These are phyloP conservation scores for Globisporangium heterothallicum DNA, from an alignment of 352 stramenopile species.

Conservation along the genomic window DNA sequence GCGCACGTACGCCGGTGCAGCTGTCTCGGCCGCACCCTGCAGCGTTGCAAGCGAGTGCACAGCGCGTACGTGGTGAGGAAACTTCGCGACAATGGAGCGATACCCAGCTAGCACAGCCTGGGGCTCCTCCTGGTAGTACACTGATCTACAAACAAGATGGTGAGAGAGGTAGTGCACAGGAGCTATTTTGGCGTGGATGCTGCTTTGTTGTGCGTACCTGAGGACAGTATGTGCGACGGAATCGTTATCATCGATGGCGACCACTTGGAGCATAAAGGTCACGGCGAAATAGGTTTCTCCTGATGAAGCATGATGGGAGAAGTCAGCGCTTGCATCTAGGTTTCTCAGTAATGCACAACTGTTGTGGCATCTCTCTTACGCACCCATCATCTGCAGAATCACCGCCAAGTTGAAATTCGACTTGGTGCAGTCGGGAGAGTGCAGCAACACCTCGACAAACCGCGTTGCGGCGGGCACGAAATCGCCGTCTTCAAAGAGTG, in stretches of 20 bases:
- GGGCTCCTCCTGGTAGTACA: slow-evolving; percentile 59
- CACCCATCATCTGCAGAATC: slow-evolving; percentile 65
- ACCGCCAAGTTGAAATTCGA: slow-evolving; percentile 76
- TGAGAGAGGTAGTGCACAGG: not conserved
- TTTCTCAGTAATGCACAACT: not conserved
- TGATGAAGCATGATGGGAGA: slow-evolving; percentile 9
- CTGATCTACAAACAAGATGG: slow-evolving; percentile 26
- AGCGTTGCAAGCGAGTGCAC: slow-evolving; percentile 65
- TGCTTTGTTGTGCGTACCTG: slow-evolving; percentile 18
- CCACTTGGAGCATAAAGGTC: slow-evolving; percentile 63
- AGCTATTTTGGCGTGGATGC: too few species aligned
- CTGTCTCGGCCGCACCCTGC: slow-evolving; percentile 36
- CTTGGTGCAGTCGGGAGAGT: slow-evolving; percentile 46
- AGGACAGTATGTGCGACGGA: slow-evolving; percentile 76
- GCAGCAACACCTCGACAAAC: slow-evolving; percentile 47
- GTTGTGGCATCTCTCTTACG: not conserved
- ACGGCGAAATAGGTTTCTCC: slow-evolving; percentile 68
- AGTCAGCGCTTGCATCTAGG: too few species aligned
- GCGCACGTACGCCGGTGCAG: slow-evolving; percentile 57
- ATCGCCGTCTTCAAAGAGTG: slow-evolving; percentile 49
- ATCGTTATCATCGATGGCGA: slow-evolving; percentile 55
- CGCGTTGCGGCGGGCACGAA: slow-evolving; percentile 35
- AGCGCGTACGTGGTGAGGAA: slow-evolving; percentile 44
- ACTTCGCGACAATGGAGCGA: slow-evolving; percentile 26
- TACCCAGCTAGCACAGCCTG: slow-evolving; percentile 48